phyloP scores from a whole-genome alignment of 345 rosid species.

The Linum lewisii region DNA sequence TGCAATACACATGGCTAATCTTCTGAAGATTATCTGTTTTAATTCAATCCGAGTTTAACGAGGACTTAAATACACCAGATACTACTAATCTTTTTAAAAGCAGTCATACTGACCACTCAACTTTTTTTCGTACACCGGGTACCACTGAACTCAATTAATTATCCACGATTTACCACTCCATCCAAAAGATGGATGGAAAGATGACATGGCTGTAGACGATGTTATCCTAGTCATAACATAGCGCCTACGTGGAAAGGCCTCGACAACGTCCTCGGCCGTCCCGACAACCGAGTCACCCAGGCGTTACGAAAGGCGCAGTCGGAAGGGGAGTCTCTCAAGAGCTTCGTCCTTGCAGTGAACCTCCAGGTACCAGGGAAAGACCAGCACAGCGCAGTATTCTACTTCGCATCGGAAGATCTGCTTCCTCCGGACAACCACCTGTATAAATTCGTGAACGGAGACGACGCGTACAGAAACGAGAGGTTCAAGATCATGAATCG shows the following conservation, averaged over 20 bases:
- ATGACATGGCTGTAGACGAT: too few relatives aligned
- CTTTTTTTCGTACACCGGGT: too few relatives aligned
- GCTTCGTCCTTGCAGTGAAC: conserved; percentile 73
- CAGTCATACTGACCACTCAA: too few relatives aligned
- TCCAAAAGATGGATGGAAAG: too few relatives aligned
- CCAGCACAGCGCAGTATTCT: conserved; percentile 73
- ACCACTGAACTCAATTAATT: too few relatives aligned
- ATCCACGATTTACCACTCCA: too few relatives aligned
- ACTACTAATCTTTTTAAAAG: too few relatives aligned
- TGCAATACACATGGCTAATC: not conserved
- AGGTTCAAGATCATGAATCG: conserved; percentile 86
- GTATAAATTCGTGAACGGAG: conserved; percentile 60
- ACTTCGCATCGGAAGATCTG: conserved; percentile 72
- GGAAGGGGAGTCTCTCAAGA: conserved; percentile 45
- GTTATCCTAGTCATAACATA: too few relatives aligned
- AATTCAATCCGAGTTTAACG: too few relatives aligned
- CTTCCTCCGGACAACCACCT: conserved; percentile 52
- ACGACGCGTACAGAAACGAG: conserved; percentile 65
- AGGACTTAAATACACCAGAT: too few relatives aligned
- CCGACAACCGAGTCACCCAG: conserved; percentile 66
- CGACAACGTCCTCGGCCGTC: conserved; percentile 66
- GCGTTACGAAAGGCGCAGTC: conserved; percentile 57
- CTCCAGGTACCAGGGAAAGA: conserved; percentile 89
- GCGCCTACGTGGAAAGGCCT: too few relatives aligned
- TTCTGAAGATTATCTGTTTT: too few relatives aligned